These are phyloP conservation scores for Oxyria digyna DNA, from an alignment of 148 eudicot genomes.

Conservation along the genomic window DNA sequence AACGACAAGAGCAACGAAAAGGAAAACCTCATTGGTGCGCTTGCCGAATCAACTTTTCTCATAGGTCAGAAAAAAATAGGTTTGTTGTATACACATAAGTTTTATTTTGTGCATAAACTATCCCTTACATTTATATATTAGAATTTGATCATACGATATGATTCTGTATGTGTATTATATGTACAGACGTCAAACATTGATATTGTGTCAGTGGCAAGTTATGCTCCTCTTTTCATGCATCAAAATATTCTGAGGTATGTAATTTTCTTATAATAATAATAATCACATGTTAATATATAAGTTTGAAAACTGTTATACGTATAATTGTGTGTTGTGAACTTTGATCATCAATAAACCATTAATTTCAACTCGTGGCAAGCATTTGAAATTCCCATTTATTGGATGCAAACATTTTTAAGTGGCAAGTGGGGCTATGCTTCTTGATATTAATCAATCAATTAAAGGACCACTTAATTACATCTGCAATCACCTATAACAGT, in stretches of 20 bases:
- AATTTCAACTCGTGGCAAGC: not conserved
- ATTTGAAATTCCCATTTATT: not conserved
- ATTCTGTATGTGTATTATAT: too few relatives aligned
- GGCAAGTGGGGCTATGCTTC: not conserved
- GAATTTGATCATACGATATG: too few relatives aligned
- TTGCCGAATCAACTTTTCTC: slow-evolving; percentile 78
- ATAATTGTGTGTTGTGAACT: not conserved
- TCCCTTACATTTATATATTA: too few relatives aligned
- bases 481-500: not conserved
- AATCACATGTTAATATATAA: too few relatives aligned
- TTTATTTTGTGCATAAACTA: too few relatives aligned
- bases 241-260: too few relatives aligned
- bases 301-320: too few relatives aligned
- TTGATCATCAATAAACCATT: not conserved
- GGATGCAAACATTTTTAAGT: not conserved
- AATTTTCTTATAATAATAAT: too few relatives aligned
- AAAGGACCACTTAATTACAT: not conserved
- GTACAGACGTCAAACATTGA: too few relatives aligned
- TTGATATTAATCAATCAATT: not conserved
- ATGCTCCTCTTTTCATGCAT: too few relatives aligned
- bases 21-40: slow-evolving; percentile 50
- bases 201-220: too few relatives aligned
- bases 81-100: not conserved
- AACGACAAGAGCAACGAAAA: slow-evolving; percentile 15
- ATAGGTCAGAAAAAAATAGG: slow-evolving; percentile 65